These are phyloP conservation scores for Blumeriella jaapii DNA, from an alignment of 2,329 filamentous ascomycete species.

Conservation along the genomic window DNA sequence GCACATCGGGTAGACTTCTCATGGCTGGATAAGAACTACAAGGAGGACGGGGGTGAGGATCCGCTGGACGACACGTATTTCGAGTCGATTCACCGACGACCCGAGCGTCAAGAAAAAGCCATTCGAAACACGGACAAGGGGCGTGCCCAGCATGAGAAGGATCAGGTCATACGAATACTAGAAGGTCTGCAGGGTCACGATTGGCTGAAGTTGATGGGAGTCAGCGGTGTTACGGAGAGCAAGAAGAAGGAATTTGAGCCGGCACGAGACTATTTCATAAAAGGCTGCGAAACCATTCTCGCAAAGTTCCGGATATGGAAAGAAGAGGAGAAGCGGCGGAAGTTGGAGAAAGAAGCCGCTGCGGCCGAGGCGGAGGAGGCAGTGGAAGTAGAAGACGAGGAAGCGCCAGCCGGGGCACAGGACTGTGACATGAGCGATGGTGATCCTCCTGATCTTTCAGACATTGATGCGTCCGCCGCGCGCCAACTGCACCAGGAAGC, in stretches of 20 bases:
- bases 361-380: slow-evolving; percentile 27
- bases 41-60: slow-evolving; percentile 33
- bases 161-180: slow-evolving; percentile 53
- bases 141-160: slow-evolving; percentile 54
- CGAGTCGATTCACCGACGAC: slow-evolving; percentile 43
- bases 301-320: slow-evolving; percentile 85
- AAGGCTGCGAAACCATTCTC: slow-evolving; percentile 68
- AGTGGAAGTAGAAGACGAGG: slow-evolving; percentile 28
- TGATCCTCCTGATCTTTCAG: slow-evolving; percentile 52
- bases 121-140: slow-evolving; percentile 54
- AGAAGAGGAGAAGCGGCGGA: slow-evolving; percentile 76
- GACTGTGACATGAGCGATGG: slow-evolving; percentile 32
- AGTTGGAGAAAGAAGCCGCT: slow-evolving; percentile 61
- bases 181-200: slow-evolving; percentile 83
- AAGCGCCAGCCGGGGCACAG: slow-evolving; percentile 27
- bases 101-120: slow-evolving; percentile 48
- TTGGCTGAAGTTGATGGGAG: slow-evolving; percentile 86
- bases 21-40: slow-evolving; percentile 36
- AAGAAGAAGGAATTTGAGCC: slow-evolving; percentile 81
- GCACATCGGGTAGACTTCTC: slow-evolving; percentile 45
- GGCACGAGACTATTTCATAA: slow-evolving; percentile 74
- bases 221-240: slow-evolving; percentile 67
- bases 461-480: slow-evolving; percentile 59
- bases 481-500: slow-evolving; percentile 53
- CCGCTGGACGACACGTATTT: slow-evolving; percentile 45